Evolutionary conservation across 192 early-diverging fungal species (phyloP), one percentile per base, ranked within the genome.

Genomic region (Obelidium mucronatum): DNA sequence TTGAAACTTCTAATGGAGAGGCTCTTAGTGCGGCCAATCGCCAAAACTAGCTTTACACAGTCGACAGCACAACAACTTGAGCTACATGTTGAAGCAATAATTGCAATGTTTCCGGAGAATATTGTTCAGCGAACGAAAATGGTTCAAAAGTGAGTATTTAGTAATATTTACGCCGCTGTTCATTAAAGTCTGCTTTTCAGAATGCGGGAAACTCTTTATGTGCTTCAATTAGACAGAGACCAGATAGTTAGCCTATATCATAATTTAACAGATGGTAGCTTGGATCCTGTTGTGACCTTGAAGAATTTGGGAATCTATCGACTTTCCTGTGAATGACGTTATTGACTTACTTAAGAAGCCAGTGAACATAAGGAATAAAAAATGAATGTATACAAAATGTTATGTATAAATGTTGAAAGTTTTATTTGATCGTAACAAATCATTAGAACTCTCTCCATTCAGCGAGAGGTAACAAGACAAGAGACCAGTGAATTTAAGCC

Each of bases 401-500:
- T n/a, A n/a, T n/a, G 44, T 48, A 48, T 48, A 48, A 15, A 48
- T 48, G 19, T 6, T 19, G 44, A 6, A 19, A 48, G 44, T 48
- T 48, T 48, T 15, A 15, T 15, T 48, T 48, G 44, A 48, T 48
- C 44, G 19, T 48, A 15, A 48, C 19, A 19, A 48, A 48, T 48
- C 44, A 48, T 19, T 19, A 48, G 19, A 48, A 6, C 19, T 19
- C 44, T 19, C 44, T 48, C 19, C 44, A 6, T 48, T 48, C 44
- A 48, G 11, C 8, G 44, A 48, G n/a, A n/a, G n/a, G n/a, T n/a
- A 48, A 48, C 44, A 48, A 19, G 19, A 19, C 11, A 48, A 6
- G 8, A 6, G 19, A 48, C 8, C 19, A 48, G 44, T 6, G 8
- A 48, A 40, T 87, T 92, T 95, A 97, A 79, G 91, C 88, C 86